These are phyloP conservation scores for Candida maltosa DNA, from an alignment of 805 yeast genomes.

Conservation along the genomic window DNA sequence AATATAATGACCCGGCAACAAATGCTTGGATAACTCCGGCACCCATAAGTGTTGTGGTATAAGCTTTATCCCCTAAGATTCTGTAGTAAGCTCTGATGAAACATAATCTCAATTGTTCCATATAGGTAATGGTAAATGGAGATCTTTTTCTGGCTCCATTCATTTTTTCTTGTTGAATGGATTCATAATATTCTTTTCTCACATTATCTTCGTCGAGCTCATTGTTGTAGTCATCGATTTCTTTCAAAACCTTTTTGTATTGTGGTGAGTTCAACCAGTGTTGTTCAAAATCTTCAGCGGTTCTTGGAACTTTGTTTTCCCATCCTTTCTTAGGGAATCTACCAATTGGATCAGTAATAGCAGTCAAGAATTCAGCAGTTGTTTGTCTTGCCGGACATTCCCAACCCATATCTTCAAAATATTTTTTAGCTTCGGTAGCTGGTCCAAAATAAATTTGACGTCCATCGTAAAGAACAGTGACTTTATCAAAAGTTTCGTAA, in stretches of 20 bases:
- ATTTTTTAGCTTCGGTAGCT: conserved; percentile 47
- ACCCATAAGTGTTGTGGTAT: conserved; percentile 39
- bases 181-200: conserved; percentile 27
- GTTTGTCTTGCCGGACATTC: conserved; percentile 62
- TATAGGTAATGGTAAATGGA: conserved; percentile 41
- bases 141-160: conserved; percentile 35
- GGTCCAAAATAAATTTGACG: conserved; percentile 68
- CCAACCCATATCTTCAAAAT: conserved; percentile 64
- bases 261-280: conserved; percentile 53
- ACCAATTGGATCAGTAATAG: conserved; percentile 66
- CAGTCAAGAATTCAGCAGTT: conserved; percentile 68
- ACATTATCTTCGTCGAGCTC: conserved; percentile 26
- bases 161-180: conserved; percentile 36
- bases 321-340: conserved; percentile 47
- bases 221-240: conserved; percentile 17
- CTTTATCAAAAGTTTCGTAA: conserved; percentile 29
- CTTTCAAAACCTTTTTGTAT: conserved; percentile 15
- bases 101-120: conserved; percentile 48
- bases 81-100: conserved; percentile 52
- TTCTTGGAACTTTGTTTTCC: conserved; percentile 53
- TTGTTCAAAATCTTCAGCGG: conserved; percentile 58
- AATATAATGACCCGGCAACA: conserved; percentile 61
- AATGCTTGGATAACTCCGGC: conserved; percentile 58
- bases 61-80: conserved; percentile 54
- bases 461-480: conserved; percentile 25